Conservation (phyloP, 2,329 filamentous ascomycete genomes). For the Lecanicillium sp. region DNA sequence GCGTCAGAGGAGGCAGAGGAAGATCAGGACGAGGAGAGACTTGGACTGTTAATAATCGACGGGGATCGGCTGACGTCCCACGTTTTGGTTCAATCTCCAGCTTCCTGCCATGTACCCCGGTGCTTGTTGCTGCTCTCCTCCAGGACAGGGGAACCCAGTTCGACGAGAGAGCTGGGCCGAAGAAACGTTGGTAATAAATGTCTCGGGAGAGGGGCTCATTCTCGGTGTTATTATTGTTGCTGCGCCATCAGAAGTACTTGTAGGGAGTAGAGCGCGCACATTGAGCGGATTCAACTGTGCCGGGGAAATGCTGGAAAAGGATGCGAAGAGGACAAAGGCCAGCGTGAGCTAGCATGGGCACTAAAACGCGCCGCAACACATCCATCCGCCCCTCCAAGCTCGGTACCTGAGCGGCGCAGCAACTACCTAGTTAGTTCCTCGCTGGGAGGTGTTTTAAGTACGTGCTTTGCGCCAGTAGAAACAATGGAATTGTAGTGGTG, state of each 20-base stretch:
- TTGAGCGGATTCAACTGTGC: not conserved
- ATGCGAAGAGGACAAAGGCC: not conserved
- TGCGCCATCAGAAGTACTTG: not conserved
- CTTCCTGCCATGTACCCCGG: not conserved
- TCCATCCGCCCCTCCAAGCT: not conserved
- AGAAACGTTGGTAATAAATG: slow-evolving; percentile 3
- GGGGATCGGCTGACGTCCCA: slow-evolving; percentile 7
- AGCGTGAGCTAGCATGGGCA: not conserved
- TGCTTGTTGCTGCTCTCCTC: not conserved
- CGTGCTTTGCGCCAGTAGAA: not conserved
- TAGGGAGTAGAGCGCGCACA: not conserved
- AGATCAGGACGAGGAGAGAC: too few relatives aligned
- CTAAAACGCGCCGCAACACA: not conserved
- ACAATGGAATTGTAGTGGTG: not conserved
- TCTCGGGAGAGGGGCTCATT: not conserved
- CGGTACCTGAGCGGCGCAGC: not conserved
- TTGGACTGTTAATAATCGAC: too few relatives aligned
- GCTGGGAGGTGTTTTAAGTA: too few relatives aligned
- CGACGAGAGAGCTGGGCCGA: not conserved
- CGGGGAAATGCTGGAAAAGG: not conserved
- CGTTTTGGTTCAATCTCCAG: slow-evolving; percentile 11
- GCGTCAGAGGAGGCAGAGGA: too few relatives aligned
- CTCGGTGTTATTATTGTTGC: not conserved
- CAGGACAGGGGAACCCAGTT: slow-evolving; percentile 4
- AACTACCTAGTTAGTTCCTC: too few relatives aligned